phyloP scores from a whole-genome alignment of 2,329 filamentous ascomycete genomes.

The Epichloe festucae region DNA sequence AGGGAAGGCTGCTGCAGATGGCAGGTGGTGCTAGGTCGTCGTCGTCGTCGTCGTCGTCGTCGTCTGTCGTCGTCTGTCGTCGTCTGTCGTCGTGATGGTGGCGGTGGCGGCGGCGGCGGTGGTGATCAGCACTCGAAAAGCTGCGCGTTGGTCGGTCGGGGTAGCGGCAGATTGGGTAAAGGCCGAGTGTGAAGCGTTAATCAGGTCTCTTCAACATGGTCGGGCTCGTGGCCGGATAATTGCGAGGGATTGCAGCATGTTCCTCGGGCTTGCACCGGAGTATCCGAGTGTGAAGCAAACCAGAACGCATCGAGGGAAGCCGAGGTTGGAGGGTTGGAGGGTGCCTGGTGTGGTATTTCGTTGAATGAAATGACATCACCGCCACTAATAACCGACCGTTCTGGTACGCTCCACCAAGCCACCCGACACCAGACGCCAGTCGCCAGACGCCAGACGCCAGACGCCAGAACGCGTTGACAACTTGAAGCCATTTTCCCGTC shows the following conservation, averaged over 20 bases:
- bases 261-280: background rate
- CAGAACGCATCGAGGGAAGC: too few relatives aligned
- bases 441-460: too few relatives aligned
- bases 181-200: background rate
- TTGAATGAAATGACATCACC: too few relatives aligned
- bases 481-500: too few relatives aligned
- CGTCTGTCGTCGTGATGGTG: background rate
- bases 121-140: background rate
- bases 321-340: too few relatives aligned
- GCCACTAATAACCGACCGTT: too few relatives aligned
- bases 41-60: background rate
- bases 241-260: conserved; percentile 2
- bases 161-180: background rate
- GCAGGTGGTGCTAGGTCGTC: background rate
- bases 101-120: background rate
- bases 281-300: too few relatives aligned
- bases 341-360: too few relatives aligned
- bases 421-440: too few relatives aligned
- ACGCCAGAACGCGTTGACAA: too few relatives aligned
- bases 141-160: background rate
- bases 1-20: background rate
- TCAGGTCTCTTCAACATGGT: background rate
- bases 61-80: background rate
- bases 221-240: conserved; percentile 4
- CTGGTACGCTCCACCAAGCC: too few relatives aligned